phyloP scores from a whole-genome alignment of 2,329 filamentous ascomycete genomes.

The Metarhizium rileyi region DNA sequence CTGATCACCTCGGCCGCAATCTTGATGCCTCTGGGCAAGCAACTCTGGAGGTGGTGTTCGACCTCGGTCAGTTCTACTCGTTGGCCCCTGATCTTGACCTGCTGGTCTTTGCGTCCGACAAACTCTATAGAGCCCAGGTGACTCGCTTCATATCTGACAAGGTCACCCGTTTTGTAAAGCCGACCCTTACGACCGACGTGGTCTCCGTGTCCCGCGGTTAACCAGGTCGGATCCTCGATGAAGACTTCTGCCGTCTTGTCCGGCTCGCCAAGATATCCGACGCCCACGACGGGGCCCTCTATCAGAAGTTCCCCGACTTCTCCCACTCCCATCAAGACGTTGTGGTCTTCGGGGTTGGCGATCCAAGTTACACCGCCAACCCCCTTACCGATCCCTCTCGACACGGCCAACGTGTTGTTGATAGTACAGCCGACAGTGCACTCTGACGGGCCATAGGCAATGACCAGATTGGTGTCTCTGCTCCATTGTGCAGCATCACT shows the following conservation, averaged over 20 bases:
- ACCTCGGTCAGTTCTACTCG: slow-evolving; percentile 33
- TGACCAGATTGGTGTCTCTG: background rate
- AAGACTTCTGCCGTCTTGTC: slow-evolving; percentile 49
- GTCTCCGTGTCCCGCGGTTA: slow-evolving; percentile 27
- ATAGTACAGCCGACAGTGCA: slow-evolving; percentile 1
- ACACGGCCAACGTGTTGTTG: slow-evolving; percentile 30
- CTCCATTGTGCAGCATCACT: background rate
- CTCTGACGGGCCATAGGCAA: slow-evolving; percentile 3
- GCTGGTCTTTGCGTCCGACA: slow-evolving; percentile 17
- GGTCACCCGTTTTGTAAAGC: slow-evolving; percentile 15
- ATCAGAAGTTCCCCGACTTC: slow-evolving; percentile 1
- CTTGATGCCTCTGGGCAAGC: background rate
- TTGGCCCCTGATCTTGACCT: slow-evolving; percentile 45
- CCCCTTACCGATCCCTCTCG: background rate
- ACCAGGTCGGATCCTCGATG: slow-evolving; percentile 45
- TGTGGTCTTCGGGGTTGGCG: background rate
- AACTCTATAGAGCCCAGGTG: slow-evolving; percentile 11
- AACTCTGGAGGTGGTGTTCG: slow-evolving; percentile 6
- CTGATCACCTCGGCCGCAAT: background rate
- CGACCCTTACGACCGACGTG: slow-evolving; percentile 16
- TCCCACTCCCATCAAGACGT: background rate
- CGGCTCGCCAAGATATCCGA: background rate
- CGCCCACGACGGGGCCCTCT: slow-evolving; percentile 1
- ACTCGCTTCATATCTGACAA: slow-evolving; percentile 20
- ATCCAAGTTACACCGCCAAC: slow-evolving; percentile 1